Evolutionary conservation across 495 filamentous ascomycete genomes (phyloP).

Genomic region (Trichoderma asperelloides): DNA sequence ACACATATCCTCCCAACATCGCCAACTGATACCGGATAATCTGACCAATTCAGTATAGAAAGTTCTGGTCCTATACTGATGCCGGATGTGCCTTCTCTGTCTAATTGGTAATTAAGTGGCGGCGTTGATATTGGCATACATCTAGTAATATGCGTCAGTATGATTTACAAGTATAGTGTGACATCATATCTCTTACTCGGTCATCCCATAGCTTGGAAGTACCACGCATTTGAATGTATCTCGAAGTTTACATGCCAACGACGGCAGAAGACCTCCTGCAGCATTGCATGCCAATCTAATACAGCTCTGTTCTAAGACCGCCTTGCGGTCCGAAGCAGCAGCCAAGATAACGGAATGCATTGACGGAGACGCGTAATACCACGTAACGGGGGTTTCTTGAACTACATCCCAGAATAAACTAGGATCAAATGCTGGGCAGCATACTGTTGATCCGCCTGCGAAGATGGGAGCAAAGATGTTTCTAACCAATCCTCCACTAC

Average conservation of each 20-base stretch:
- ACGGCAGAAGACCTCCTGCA: slow-evolving; percentile 33
- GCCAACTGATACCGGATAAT: slow-evolving; percentile 14
- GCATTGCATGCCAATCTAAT: slow-evolving; percentile 38
- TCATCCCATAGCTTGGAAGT: slow-evolving; percentile 41
- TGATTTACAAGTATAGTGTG: too few relatives aligned
- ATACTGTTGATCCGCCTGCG: slow-evolving; percentile 33
- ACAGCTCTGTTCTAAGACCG: slow-evolving; percentile 25
- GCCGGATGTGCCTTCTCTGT: slow-evolving; percentile 35
- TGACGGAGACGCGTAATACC: slow-evolving; percentile 43
- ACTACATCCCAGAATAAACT: slow-evolving; percentile 41
- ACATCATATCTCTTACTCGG: slow-evolving; percentile 21
- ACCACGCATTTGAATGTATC: slow-evolving; percentile 31
- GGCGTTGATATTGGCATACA: slow-evolving; percentile 41
- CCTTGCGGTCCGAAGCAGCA: slow-evolving; percentile 21
- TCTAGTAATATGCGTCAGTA: not conserved
- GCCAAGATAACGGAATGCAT: slow-evolving; percentile 38
- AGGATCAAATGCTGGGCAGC: slow-evolving; percentile 38
- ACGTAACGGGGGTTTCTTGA: slow-evolving; percentile 27
- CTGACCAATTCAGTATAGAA: slow-evolving; percentile 25
- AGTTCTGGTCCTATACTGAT: slow-evolving; percentile 33
- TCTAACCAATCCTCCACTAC: slow-evolving; percentile 27
- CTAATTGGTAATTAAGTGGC: slow-evolving; percentile 29
- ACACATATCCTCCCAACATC: slow-evolving; percentile 32
- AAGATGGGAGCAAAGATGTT: slow-evolving; percentile 33
- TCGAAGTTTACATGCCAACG: slow-evolving; percentile 27